A percentile compares a stretch with the other conserved stretches of the same genome.
phyloP scores from a whole-genome alignment of 768 basidiomycete genomes.

The Kondoa malvinella region DNA sequence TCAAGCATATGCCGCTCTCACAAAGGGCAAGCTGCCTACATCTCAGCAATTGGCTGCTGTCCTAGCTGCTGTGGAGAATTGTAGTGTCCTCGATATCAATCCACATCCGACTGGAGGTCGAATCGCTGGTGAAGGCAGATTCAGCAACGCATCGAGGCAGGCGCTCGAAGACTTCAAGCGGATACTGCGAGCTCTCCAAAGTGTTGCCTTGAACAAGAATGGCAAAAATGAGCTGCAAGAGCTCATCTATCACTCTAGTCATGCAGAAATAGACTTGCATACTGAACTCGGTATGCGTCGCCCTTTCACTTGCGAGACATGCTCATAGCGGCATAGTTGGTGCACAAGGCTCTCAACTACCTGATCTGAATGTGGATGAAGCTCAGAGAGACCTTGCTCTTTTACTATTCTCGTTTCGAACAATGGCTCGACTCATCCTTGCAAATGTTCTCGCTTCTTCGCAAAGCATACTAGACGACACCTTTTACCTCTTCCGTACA shows the following conservation, averaged over 20 bases:
- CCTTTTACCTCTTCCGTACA: not conserved
- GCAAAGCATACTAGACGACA: conserved; percentile 7
- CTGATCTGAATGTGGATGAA: not conserved
- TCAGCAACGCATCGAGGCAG: not conserved
- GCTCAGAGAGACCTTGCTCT: not conserved
- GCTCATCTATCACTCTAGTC: not conserved
- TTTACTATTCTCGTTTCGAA: not conserved
- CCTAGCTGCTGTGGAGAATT: not conserved
- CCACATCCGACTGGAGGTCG: not conserved
- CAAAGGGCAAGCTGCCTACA: not conserved
- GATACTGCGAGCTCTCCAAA: not conserved
- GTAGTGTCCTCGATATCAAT: not conserved
- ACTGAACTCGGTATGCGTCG: not conserved
- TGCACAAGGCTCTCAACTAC: not conserved
- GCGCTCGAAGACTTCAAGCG: not conserved
- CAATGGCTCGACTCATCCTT: not conserved
- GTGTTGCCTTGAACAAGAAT: not conserved
- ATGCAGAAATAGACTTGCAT: not conserved
- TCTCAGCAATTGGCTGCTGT: not conserved
- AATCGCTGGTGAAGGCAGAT: not conserved
- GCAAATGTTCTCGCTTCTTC: not conserved
- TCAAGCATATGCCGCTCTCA: not conserved
- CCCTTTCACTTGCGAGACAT: not conserved
- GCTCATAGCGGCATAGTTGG: too few species aligned
- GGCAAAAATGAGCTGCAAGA: not conserved